These are phyloP conservation scores for Suillus cothurnatus DNA, from an alignment of 768 basidiomycete genomes.

Conservation along the genomic window DNA sequence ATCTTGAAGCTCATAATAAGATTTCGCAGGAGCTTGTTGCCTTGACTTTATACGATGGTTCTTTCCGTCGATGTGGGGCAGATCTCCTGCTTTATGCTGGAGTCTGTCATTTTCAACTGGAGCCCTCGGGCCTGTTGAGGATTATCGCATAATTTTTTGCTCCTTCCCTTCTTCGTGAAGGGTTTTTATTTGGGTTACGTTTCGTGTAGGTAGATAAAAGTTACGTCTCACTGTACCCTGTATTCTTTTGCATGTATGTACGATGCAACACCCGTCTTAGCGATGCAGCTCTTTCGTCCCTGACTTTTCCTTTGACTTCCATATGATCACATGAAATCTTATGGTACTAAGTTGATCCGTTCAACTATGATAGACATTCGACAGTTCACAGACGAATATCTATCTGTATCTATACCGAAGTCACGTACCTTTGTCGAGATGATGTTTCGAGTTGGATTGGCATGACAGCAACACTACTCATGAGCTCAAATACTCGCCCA, in stretches of 20 bases:
- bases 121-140: conserved; percentile 6
- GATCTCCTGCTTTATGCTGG: not conserved
- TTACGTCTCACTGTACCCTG: not conserved
- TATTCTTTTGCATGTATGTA: not conserved
- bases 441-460: too few relatives aligned
- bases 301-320: not conserved
- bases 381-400: not conserved
- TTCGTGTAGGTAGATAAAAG: not conserved
- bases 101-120: conserved; percentile 5
- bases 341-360: not conserved
- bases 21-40: not conserved
- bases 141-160: conserved; percentile 38
- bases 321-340: not conserved
- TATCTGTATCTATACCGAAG: too few relatives aligned
- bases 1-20: not conserved
- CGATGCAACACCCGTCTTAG: not conserved
- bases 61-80: conserved; percentile 4
- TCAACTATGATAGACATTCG: too few relatives aligned
- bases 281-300: not conserved
- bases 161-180: conserved; percentile 37
- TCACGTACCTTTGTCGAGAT: too few relatives aligned
- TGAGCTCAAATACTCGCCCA: too few relatives aligned
- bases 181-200: conserved; percentile 2
- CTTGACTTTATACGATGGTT: not conserved
- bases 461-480: too few relatives aligned